Conservation (phyloP, 2,329 filamentous ascomycete genomes). For the Stachybotrys chartarum region DNA sequence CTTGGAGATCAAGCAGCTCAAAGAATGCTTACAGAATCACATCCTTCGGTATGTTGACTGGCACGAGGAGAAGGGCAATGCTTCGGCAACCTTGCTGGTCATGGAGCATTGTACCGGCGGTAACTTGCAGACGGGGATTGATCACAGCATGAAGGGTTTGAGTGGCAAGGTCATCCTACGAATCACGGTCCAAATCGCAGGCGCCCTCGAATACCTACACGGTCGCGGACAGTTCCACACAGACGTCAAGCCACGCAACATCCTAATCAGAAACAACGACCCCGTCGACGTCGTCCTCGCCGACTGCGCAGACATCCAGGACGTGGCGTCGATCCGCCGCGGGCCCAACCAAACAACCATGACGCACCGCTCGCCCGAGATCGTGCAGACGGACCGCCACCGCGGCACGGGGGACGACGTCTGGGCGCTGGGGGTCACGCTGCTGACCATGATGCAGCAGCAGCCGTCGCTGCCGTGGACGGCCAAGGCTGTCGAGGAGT, state of each 20-base stretch:
- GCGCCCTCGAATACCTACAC: constrained; percentile 20
- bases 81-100: constrained; percentile 15
- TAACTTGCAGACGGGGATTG: constrained; percentile 17
- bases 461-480: constrained; percentile 11
- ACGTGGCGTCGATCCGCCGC: constrained; percentile 3
- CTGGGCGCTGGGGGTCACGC: constrained; percentile 24
- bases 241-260: constrained; percentile 24
- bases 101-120: constrained; percentile 22
- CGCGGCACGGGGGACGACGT: constrained; percentile 21
- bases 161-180: constrained; percentile 9
- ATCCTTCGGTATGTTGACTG: constrained; percentile 20
- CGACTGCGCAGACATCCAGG: constrained; percentile 22
- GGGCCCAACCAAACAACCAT: constrained; percentile 13
- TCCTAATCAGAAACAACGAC: constrained; percentile 17
- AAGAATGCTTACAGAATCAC: constrained; percentile 10
- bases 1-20: neutral
- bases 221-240: constrained; percentile 14
- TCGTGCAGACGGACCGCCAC: constrained; percentile 10
- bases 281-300: constrained; percentile 21
- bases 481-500: constrained; percentile 11
- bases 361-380: constrained; percentile 21
- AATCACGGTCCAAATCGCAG: constrained; percentile 13
- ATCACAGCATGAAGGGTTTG: constrained; percentile 12
- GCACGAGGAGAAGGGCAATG: constrained; percentile 11
- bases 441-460: constrained; percentile 22